phyloP scores from a whole-genome alignment of 176 grass and related monocot species.

The Saccharum spontaneum region DNA sequence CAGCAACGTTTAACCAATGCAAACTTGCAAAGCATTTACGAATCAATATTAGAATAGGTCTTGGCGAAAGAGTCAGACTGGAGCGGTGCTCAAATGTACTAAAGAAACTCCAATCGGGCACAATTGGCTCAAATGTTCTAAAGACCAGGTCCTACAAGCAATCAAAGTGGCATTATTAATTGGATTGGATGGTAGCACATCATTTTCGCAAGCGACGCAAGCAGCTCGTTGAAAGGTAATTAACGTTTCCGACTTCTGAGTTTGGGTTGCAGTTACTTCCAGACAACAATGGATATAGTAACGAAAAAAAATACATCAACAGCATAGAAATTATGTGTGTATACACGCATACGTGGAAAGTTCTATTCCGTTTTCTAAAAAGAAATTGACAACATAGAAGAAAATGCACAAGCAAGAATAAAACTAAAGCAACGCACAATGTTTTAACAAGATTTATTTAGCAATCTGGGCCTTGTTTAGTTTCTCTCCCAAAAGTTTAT shows the following conservation, averaged over 20 bases:
- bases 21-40: neutral
- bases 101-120: neutral
- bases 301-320: neutral
- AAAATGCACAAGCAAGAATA: neutral
- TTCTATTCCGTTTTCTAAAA: neutral
- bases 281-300: neutral
- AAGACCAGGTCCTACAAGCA: neutral
- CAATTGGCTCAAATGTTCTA: neutral
- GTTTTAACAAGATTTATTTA: neutral
- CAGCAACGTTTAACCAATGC: neutral
- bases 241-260: neutral
- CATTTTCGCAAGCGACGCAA: neutral
- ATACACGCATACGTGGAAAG: neutral
- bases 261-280: neutral
- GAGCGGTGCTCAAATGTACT: neutral
- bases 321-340: neutral
- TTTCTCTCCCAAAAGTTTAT: too few relatives aligned
- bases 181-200: neutral
- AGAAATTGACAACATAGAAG: neutral
- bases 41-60: neutral
- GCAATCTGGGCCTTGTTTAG: too few relatives aligned
- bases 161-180: neutral
- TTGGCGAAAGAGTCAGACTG: neutral
- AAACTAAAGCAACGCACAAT: neutral
- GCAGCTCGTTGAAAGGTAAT: neutral